phyloP scores from a whole-genome alignment of 805 yeast species.

The Pichia thaimueangensis region DNA sequence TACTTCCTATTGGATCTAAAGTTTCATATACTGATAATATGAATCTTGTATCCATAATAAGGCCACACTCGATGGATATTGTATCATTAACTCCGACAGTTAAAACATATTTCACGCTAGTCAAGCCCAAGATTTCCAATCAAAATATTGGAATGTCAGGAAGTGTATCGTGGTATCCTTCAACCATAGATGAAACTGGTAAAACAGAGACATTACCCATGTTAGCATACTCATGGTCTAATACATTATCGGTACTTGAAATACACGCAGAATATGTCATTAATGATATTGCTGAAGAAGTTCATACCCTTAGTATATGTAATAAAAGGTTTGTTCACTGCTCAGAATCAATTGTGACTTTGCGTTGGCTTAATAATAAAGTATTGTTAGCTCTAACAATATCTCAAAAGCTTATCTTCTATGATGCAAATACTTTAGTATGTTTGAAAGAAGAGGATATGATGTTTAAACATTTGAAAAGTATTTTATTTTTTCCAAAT shows the following conservation, averaged over 20 bases:
- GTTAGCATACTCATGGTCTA: conserved; percentile 67
- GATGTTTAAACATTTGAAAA: conserved; percentile 33
- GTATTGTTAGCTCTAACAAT: conserved; percentile 37
- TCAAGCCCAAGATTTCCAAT: conserved; percentile 37
- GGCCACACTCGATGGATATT: conserved; percentile 43
- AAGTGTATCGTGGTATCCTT: conserved; percentile 61
- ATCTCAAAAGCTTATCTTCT: conserved; percentile 39
- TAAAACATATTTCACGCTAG: conserved; percentile 48
- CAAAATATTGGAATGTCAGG: conserved; percentile 34
- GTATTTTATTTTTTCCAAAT: conserved; percentile 6
- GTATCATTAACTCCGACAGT: conserved; percentile 47
- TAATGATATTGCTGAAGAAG: conserved; percentile 22
- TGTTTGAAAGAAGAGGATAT: conserved; percentile 33
- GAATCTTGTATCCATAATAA: conserved; percentile 57
- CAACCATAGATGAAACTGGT: conserved; percentile 25
- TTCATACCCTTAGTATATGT: conserved; percentile 29
- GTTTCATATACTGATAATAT: conserved; percentile 40
- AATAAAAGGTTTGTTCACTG: conserved; percentile 38
- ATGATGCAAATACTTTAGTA: conserved; percentile 35
- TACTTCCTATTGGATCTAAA: conserved; percentile 57
- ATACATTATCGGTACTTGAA: conserved; percentile 44
- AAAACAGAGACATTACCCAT: conserved; percentile 33
- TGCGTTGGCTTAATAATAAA: conserved; percentile 50
- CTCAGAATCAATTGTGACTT: conserved; percentile 43
- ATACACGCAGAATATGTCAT: conserved; percentile 26